phyloP scores from a whole-genome alignment of 768 basidiomycete species.

The Steccherinum ochraceum region DNA sequence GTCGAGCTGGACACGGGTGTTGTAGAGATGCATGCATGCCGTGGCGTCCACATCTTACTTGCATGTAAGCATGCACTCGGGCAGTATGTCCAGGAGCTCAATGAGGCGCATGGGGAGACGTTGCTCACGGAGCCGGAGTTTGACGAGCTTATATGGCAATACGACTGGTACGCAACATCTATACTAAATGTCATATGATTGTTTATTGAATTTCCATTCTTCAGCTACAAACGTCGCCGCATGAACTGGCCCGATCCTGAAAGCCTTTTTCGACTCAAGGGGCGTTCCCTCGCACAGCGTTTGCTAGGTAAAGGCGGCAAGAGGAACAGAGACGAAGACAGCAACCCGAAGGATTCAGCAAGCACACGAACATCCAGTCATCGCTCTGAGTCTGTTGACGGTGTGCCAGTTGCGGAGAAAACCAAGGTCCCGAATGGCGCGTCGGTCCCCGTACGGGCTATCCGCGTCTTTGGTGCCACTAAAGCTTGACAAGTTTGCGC shows the following conservation, averaged over 20 bases:
- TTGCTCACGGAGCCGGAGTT: slow-evolving; percentile 22
- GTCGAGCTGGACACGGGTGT: slow-evolving; percentile 51
- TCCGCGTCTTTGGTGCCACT: slow-evolving; percentile 16
- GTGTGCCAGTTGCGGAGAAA: no score
- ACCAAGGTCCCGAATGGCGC: not conserved
- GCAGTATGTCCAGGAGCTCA: slow-evolving; percentile 37
- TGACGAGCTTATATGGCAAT: slow-evolving; percentile 43
- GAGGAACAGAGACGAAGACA: slow-evolving; percentile 6
- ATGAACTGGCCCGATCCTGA: slow-evolving; percentile 56
- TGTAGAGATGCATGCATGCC: slow-evolving; percentile 72
- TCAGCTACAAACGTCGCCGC: slow-evolving; percentile 59
- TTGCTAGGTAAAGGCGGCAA: not conserved
- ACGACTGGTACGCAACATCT: slow-evolving; percentile 42
- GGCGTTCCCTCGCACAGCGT: not conserved
- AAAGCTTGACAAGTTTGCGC: slow-evolving; percentile 5
- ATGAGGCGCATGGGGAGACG: slow-evolving; percentile 15
- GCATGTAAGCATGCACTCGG: slow-evolving; percentile 53
- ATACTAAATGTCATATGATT: no score
- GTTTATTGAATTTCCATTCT: slow-evolving; percentile 1
- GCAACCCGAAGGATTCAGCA: slow-evolving; percentile 2
- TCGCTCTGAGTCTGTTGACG: not conserved
- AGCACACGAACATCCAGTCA: no score
- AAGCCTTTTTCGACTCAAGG: slow-evolving; percentile 7
- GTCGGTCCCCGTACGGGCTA: slow-evolving; percentile 9
- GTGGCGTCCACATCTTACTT: slow-evolving; percentile 58